Percentiles rank a stretch among this genome's conserved stretches.
phyloP scores from a whole-genome alignment of 1,284 basidiomycete species.

The Papiliotrema terrestris region DNA sequence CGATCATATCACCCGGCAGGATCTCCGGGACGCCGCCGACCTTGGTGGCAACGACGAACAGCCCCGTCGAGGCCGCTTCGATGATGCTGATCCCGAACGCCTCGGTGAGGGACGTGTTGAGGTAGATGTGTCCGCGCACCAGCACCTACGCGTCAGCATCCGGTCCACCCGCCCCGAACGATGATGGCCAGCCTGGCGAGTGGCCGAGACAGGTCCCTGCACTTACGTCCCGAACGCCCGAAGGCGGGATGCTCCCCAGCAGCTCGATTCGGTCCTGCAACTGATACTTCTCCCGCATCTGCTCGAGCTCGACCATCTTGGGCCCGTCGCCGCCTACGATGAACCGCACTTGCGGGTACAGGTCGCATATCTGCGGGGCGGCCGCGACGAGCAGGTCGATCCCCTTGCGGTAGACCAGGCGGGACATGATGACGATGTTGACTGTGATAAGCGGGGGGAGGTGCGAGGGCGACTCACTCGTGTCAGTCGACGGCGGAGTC shows the following conservation, averaged over 20 bases:
- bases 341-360: constrained; percentile 81
- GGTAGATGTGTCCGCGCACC: constrained; percentile 77
- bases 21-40: constrained; percentile 97
- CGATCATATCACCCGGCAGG: constrained; percentile 87
- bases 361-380: constrained; percentile 80
- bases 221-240: constrained; percentile 75
- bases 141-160: constrained; percentile 60
- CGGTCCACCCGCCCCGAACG: neutral
- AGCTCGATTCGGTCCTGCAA: constrained; percentile 88
- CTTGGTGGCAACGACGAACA: constrained; percentile 89
- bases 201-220: no score
- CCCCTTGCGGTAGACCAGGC: constrained; percentile 95
- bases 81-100: constrained; percentile 94
- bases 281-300: constrained; percentile 87
- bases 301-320: constrained; percentile 89
- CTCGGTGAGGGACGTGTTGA: constrained; percentile 95
- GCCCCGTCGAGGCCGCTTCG: constrained; percentile 90
- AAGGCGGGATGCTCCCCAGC: constrained; percentile 74
- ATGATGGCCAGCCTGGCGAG: no score
- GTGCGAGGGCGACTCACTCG: constrained; percentile 54
- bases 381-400: constrained; percentile 91
- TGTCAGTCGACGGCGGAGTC: constrained; percentile 53
- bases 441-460: constrained; percentile 54
- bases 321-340: constrained; percentile 92
- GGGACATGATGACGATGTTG: constrained; percentile 88